Base-by-base conservation (phyloP, 169 alveolate genomes). In the Plasmodium yoelii region DNA sequence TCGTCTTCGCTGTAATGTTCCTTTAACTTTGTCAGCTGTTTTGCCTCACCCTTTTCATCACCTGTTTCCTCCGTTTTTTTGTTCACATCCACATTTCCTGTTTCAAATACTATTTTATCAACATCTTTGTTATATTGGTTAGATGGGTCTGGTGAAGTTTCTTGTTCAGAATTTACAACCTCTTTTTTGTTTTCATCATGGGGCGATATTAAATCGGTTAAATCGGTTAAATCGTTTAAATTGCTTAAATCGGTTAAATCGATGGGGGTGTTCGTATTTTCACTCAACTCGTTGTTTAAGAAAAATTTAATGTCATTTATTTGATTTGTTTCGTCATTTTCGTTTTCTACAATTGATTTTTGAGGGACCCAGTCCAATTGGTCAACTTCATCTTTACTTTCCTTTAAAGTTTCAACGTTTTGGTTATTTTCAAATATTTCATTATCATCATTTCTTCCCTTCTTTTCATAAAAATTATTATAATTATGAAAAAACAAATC, bases 401-500 rank as follows among this genome's bases (percentile, higher is more conserved):
- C 67, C 65, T 53, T 53, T 22, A 75, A 26, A 34, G 61, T 56
- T 9, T 19, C 39, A 15, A 46, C 15, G 53, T 22, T 9, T 15
- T 57, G 18, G 2, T 4, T 19, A 39, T 51, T 63, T 34, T 34
- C 42, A 34, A 34, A 34, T 34, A 34, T 34, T 34, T 59, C 53
- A 39, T 65, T 26, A 24, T n/a, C 24, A 10, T 71, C 15, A 28
- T 28, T 71, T 59, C 60, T 67, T 34, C 42, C 42, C 42, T 34
- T 34, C 47, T 65, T 26, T 3, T 67, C 64, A 59, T 82, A 82
- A 82, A 82, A 82, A 44, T 82, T 82, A 13, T 82, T 70, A 67
- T 82, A 82, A 46, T 57, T 65, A 60, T 82, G 80, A 70, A 82
- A 82, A n/a, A 68, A 49, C 15, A 46, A 82, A 82, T 82, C 24